These are phyloP conservation scores for Bimuria novae-zelandiae DNA, from an alignment of 2,329 filamentous ascomycete species.

Conservation along the genomic window DNA sequence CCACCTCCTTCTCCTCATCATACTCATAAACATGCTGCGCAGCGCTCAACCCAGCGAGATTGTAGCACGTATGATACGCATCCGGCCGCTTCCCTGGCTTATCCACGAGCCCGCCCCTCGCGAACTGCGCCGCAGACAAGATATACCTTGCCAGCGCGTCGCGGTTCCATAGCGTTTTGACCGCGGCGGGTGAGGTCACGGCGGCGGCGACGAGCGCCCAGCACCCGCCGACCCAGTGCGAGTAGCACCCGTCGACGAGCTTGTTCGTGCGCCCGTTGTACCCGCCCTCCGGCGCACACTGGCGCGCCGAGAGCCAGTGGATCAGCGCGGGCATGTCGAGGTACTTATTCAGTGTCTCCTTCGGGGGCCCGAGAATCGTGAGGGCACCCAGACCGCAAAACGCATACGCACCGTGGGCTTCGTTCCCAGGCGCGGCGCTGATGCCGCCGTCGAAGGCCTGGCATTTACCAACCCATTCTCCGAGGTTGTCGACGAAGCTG, in stretches of 20 bases:
- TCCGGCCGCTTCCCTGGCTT: constrained; percentile 90
- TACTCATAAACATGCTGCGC: constrained; percentile 70
- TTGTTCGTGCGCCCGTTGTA: constrained; percentile 96
- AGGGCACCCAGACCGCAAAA: constrained; percentile 93
- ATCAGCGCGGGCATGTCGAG: constrained; percentile 78
- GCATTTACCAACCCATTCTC: constrained; percentile 81
- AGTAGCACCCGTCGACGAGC: constrained; percentile 96
- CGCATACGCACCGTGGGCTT: constrained; percentile 95
- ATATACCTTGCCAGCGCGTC: constrained; percentile 89
- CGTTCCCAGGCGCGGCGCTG: constrained; percentile 79
- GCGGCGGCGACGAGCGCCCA: constrained; percentile 89
- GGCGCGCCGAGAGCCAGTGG: constrained; percentile 86
- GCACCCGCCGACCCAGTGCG: constrained; percentile 94
- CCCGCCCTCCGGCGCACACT: constrained; percentile 89
- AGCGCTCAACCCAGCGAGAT: constrained; percentile 81
- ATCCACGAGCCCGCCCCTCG: constrained; percentile 83
- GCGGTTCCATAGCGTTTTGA: constrained; percentile 79
- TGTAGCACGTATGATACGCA: constrained; percentile 92
- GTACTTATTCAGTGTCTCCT: constrained; percentile 73
- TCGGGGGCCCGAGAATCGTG: constrained; percentile 80
- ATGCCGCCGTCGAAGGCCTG: constrained; percentile 97
- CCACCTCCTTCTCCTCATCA: constrained; percentile 41
- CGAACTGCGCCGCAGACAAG: constrained; percentile 80
- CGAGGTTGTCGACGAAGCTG: constrained; percentile 72
- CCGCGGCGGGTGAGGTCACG: constrained; percentile 44